These are phyloP conservation scores for Scutellaria minor DNA, from an alignment of 257 asterid genomes.

Conservation along the genomic window DNA sequence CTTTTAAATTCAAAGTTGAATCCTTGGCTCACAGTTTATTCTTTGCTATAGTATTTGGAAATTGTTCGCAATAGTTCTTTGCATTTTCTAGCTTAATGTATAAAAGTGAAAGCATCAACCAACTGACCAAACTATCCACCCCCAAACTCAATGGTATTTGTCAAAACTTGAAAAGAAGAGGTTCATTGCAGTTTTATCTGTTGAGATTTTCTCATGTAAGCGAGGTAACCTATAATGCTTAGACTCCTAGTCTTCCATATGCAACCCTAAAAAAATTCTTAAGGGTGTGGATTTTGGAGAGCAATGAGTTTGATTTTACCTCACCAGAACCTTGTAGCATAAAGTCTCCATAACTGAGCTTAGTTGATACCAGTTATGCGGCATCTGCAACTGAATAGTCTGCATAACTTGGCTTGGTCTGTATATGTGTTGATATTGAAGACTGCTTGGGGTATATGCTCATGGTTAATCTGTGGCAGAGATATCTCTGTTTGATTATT, in stretches of 20 bases:
- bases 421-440: not conserved
- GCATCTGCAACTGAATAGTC: conserved; percentile 18
- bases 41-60: not conserved
- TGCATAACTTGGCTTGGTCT: no score
- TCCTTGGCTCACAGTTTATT: conserved; percentile 6
- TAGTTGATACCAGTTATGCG: not conserved
- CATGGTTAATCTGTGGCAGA: conserved; percentile 16
- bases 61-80: conserved; percentile 13
- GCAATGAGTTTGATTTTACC: conserved; percentile 18
- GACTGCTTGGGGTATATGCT: conserved; percentile 23
- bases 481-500: not conserved
- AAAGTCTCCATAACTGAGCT: not conserved
- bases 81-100: not conserved
- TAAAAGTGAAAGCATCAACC: conserved; percentile 18
- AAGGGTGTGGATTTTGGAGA: conserved; percentile 4
- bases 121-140: conserved; percentile 17
- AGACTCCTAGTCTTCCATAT: conserved; percentile 5
- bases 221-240: conserved; percentile 1
- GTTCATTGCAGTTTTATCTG: not conserved
- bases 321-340: conserved; percentile 5
- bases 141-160: not conserved
- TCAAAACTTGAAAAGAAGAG: not conserved
- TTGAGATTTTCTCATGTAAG: conserved; percentile 6
- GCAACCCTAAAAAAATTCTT: not conserved
- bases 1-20: not conserved